Evolutionary conservation across 352 stramenopile species (phyloP).

Genomic region (Phytophthora europaea): DNA sequence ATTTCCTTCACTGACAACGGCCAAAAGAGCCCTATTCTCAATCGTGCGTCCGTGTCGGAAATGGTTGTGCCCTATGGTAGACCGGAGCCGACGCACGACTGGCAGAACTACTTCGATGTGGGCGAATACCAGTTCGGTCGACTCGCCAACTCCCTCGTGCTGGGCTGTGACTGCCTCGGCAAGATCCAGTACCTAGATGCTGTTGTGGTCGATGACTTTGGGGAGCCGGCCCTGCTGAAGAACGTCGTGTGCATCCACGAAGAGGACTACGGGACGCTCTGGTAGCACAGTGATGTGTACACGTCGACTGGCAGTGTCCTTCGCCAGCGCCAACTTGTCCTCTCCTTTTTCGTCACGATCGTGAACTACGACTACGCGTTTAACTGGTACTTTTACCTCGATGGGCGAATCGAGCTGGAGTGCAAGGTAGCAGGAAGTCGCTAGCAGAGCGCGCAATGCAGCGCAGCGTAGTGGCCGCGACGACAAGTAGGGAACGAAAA

Average conservation of each 20-base stretch:
- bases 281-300: constrained; percentile 70
- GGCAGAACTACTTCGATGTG: constrained; percentile 80
- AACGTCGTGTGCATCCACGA: constrained; percentile 89
- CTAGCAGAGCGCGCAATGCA: too few relatives aligned
- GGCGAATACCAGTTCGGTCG: constrained; percentile 78
- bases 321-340: constrained; percentile 69
- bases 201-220: constrained; percentile 62
- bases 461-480: too few relatives aligned
- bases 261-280: constrained; percentile 80
- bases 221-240: constrained; percentile 57
- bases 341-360: constrained; percentile 82
- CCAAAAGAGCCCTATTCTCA: constrained; percentile 51
- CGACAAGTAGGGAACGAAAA: too few relatives aligned
- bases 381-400: constrained; percentile 78
- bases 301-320: constrained; percentile 47
- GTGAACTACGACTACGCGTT: constrained; percentile 88
- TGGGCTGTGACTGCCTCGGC: constrained; percentile 86
- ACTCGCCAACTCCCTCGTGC: constrained; percentile 72
- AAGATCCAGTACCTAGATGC: constrained; percentile 89
- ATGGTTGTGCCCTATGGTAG: constrained; percentile 1
- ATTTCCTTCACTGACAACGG: constrained; percentile 50
- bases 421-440: too few relatives aligned
- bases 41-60: constrained; percentile 1
- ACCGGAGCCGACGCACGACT: constrained; percentile 56
- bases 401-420: constrained; percentile 81